A percentile compares a stretch with the other conserved stretches of the same genome.
Evolutionary conservation across 2,329 filamentous ascomycete species (phyloP).

Genomic region (Colletotrichum cuscutae): DNA sequence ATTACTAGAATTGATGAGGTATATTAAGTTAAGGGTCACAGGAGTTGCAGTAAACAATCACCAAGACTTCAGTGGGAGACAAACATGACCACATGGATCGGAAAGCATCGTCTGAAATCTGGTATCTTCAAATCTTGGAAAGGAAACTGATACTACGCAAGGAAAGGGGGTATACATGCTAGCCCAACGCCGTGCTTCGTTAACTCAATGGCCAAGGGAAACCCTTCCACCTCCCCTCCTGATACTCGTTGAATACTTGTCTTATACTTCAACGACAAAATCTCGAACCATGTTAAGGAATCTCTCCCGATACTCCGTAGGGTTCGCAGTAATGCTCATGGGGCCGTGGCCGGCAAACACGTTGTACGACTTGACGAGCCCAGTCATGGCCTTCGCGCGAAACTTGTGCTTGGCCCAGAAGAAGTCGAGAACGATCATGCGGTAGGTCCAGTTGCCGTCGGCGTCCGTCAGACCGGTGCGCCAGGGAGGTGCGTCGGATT

Average conservation of each 20-base stretch:
- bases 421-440: constrained; percentile 77
- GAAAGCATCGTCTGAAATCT: background rate
- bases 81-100: background rate
- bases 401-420: constrained; percentile 82
- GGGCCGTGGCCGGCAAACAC: constrained; percentile 70
- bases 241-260: background rate
- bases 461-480: constrained; percentile 68
- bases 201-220: background rate
- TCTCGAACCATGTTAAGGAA: constrained; percentile 61
- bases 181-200: background rate
- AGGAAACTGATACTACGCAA: background rate
- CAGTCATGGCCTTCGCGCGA: constrained; percentile 73
- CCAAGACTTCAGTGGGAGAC: too few species aligned
- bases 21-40: too few species aligned
- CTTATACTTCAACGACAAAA: constrained; percentile 49
- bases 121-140: background rate
- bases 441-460: constrained; percentile 74
- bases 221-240: background rate
- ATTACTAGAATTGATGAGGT: too few species aligned
- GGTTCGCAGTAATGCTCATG: constrained; percentile 80
- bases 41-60: too few species aligned
- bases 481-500: constrained; percentile 56
- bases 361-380: constrained; percentile 73
- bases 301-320: constrained; percentile 71
- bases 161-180: background rate